These are phyloP conservation scores for Sporopachydermia cereana DNA, from an alignment of 1,139 yeast species.

Conservation along the genomic window DNA sequence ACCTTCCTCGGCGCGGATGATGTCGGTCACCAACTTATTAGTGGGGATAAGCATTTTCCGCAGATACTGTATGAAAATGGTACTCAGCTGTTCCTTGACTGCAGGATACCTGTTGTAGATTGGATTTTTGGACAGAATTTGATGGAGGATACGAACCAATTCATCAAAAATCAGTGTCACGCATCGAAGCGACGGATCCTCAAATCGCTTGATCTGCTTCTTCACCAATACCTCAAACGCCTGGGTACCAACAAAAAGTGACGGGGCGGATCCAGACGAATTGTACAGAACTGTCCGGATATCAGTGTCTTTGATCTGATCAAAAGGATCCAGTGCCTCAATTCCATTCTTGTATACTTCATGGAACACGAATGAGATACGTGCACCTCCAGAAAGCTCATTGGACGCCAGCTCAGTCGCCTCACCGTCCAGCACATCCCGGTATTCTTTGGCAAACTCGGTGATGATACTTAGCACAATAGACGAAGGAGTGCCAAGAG, in stretches of 20 bases:
- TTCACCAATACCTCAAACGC: slow-evolving; percentile 77
- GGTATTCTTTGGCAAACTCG: slow-evolving; percentile 67
- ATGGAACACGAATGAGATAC: slow-evolving; percentile 94
- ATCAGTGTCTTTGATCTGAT: slow-evolving; percentile 92
- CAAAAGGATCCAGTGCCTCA: slow-evolving; percentile 89
- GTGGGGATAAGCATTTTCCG: slow-evolving; percentile 66
- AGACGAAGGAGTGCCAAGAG: slow-evolving; percentile 66
- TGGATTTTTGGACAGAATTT: slow-evolving; percentile 51
- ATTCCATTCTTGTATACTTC: slow-evolving; percentile 92
- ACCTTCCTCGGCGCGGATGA: slow-evolving; percentile 62
- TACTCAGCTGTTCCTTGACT: slow-evolving; percentile 65
- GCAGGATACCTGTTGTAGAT: slow-evolving; percentile 71
- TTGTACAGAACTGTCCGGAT: slow-evolving; percentile 89
- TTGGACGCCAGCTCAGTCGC: slow-evolving; percentile 63
- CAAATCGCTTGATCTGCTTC: slow-evolving; percentile 72
- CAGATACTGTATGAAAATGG: slow-evolving; percentile 55
- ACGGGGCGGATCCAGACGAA: slow-evolving; percentile 76
- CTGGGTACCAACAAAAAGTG: slow-evolving; percentile 74
- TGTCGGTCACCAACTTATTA: slow-evolving; percentile 54
- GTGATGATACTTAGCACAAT: slow-evolving; percentile 70
- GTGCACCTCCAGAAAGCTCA: slow-evolving; percentile 94
- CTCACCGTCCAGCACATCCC: slow-evolving; percentile 71
- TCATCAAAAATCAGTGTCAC: slow-evolving; percentile 71
- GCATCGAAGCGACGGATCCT: slow-evolving; percentile 68
- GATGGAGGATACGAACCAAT: slow-evolving; percentile 68